These are phyloP conservation scores for Diphasiastrum complanatum DNA, from an alignment of 83 land plant genomes.

Conservation along the genomic window DNA sequence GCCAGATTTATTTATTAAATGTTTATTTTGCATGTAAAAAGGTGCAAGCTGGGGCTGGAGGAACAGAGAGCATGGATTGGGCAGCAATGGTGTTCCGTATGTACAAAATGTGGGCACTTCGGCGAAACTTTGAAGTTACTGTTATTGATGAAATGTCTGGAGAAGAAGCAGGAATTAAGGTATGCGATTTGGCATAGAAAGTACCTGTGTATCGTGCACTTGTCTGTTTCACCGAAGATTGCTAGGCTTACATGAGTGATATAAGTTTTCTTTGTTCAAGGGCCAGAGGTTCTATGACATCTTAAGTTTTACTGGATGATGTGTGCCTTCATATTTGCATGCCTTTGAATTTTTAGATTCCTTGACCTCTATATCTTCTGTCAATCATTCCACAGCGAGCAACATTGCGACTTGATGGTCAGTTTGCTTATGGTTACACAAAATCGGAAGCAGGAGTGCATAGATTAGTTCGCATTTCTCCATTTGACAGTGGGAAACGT, in stretches of 20 bases:
- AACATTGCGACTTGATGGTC: conserved; percentile 86
- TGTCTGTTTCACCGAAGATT: too few relatives aligned
- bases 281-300: too few relatives aligned
- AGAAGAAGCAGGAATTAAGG: conserved; percentile 95
- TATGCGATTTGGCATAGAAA: too few relatives aligned
- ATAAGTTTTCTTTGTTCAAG: too few relatives aligned
- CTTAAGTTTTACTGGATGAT: too few relatives aligned
- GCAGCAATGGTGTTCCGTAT: conserved; percentile 89
- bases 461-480: conserved; percentile 89
- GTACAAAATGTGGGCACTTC: conserved; percentile 80
- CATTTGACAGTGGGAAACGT: conserved; percentile 83
- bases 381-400: too few relatives aligned
- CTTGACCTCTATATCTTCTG: too few relatives aligned
- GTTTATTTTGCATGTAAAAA: conserved; percentile 19
- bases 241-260: too few relatives aligned
- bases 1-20: too few relatives aligned
- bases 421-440: conserved; percentile 91
- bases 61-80: conserved; percentile 98
- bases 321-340: too few relatives aligned
- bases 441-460: conserved; percentile 96
- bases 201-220: too few relatives aligned
- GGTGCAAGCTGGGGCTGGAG: conserved; percentile 99
- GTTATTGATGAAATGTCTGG: conserved; percentile 91
- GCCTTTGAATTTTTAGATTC: too few relatives aligned
- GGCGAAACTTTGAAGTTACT: conserved; percentile 52